phyloP scores from a whole-genome alignment of 257 asterid species.

The Plantago major region DNA sequence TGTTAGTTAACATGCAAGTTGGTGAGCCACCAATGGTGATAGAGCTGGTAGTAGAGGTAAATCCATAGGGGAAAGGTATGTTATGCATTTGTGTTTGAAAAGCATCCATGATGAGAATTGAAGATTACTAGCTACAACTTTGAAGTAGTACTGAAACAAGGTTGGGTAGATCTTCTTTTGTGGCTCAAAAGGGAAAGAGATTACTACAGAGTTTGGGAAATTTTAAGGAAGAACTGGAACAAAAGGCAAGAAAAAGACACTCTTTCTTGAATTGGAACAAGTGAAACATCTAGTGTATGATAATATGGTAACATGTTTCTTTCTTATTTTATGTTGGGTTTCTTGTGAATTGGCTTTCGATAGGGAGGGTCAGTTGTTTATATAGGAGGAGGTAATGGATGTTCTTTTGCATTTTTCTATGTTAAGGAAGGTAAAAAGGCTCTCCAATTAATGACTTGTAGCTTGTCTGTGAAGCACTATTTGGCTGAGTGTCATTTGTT shows the following conservation, averaged over 20 bases:
- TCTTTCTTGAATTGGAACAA: slow-evolving; percentile 18
- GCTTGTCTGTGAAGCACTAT: slow-evolving; percentile 12
- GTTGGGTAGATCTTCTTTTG: too few relatives aligned
- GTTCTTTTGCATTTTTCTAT: too few relatives aligned
- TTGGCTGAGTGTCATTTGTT: slow-evolving; percentile 32
- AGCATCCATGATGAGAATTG: slow-evolving; percentile 46
- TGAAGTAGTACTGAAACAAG: too few relatives aligned
- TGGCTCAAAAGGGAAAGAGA: background rate
- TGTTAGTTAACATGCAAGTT: background rate
- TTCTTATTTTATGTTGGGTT: slow-evolving; percentile 17
- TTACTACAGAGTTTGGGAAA: too few relatives aligned
- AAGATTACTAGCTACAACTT: slow-evolving; percentile 2
- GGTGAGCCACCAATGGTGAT: slow-evolving; percentile 12
- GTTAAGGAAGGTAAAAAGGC: too few relatives aligned
- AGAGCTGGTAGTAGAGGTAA: slow-evolving; percentile 21
- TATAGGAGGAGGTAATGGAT: slow-evolving; percentile 33
- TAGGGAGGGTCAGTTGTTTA: slow-evolving; percentile 27
- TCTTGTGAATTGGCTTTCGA: slow-evolving; percentile 23
- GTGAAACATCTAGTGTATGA: slow-evolving; percentile 7
- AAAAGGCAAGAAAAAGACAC: slow-evolving; percentile 13
- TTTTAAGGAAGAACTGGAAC: background rate
- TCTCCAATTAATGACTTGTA: slow-evolving; percentile 13
- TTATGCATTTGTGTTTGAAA: slow-evolving; percentile 35
- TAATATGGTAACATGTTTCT: slow-evolving; percentile 6
- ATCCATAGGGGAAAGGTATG: slow-evolving; percentile 45